Percentiles rank a stretch among this genome's conserved stretches.
These are phyloP conservation scores for Acarospora socialis DNA, from an alignment of 2,329 filamentous ascomycete species.

Conservation along the genomic window DNA sequence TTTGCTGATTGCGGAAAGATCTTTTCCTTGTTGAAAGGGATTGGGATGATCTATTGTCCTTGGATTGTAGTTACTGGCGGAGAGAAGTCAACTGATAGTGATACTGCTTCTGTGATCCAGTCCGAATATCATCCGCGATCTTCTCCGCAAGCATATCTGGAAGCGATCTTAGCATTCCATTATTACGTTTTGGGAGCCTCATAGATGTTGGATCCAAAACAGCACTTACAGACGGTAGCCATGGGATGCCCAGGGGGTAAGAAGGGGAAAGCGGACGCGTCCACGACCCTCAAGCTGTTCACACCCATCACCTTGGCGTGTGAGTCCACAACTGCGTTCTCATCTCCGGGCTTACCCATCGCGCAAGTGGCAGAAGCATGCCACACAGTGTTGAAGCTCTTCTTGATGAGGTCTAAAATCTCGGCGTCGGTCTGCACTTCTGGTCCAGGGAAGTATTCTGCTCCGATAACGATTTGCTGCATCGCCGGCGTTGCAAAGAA, in stretches of 20 bases:
- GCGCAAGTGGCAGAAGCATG: constrained; percentile 10
- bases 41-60: no score
- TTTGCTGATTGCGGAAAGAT: no score
- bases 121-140: constrained; percentile 3
- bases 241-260: constrained; percentile 10
- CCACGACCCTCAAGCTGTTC: constrained; percentile 12
- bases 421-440: constrained; percentile 24
- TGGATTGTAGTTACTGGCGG: no score
- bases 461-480: constrained; percentile 15
- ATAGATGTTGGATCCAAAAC: background rate
- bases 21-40: no score
- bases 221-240: constrained; percentile 10
- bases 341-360: constrained; percentile 8
- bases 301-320: constrained; percentile 10
- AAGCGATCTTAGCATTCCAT: no score
- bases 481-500: constrained; percentile 15
- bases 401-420: constrained; percentile 16
- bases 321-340: constrained; percentile 9
- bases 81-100: no score
- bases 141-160: constrained; percentile 9
- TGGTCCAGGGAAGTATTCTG: constrained; percentile 20
- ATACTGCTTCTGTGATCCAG: no score
- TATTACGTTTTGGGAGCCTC: no score
- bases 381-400: constrained; percentile 9
- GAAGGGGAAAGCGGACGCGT: constrained; percentile 10